These are phyloP conservation scores for Nakazawaea peltata DNA, from an alignment of 805 yeast species.

Conservation along the genomic window DNA sequence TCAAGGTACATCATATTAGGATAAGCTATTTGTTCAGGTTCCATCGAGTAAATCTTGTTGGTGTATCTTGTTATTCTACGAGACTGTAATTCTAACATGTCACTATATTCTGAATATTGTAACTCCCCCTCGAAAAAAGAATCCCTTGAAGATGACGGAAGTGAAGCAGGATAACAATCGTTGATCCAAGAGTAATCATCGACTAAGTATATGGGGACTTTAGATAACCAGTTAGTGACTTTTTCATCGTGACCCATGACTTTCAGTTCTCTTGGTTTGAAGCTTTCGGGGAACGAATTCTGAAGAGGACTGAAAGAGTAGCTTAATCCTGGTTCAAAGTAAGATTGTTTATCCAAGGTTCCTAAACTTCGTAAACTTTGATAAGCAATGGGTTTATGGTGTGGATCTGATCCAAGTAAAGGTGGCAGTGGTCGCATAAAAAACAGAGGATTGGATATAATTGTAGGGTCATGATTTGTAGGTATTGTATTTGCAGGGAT, in stretches of 20 bases:
- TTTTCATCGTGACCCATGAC: conserved; percentile 65
- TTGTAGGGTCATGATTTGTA: too few relatives aligned
- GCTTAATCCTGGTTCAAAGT: too few relatives aligned
- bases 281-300: conserved; percentile 32
- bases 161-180: conserved; percentile 43
- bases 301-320: not conserved
- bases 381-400: too few relatives aligned
- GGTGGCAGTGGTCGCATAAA: too few relatives aligned
- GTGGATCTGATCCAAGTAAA: too few relatives aligned
- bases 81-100: conserved; percentile 45
- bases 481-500: too few relatives aligned
- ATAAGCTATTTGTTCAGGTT: too few relatives aligned
- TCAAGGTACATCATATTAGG: too few relatives aligned
- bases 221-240: conserved; percentile 54
- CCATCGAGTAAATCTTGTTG: conserved; percentile 27
- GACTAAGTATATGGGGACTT: conserved; percentile 40
- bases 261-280: conserved; percentile 54
- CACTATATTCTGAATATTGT: conserved; percentile 32
- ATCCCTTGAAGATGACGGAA: conserved; percentile 21
- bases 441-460: too few relatives aligned
- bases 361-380: too few relatives aligned
- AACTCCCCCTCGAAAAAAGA: conserved; percentile 14
- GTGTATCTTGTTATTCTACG: conserved; percentile 39
- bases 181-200: conserved; percentile 21
- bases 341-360: too few relatives aligned